phyloP scores from a whole-genome alignment of 2,329 filamentous ascomycete species.

The Ploettnerulaceae sp. region DNA sequence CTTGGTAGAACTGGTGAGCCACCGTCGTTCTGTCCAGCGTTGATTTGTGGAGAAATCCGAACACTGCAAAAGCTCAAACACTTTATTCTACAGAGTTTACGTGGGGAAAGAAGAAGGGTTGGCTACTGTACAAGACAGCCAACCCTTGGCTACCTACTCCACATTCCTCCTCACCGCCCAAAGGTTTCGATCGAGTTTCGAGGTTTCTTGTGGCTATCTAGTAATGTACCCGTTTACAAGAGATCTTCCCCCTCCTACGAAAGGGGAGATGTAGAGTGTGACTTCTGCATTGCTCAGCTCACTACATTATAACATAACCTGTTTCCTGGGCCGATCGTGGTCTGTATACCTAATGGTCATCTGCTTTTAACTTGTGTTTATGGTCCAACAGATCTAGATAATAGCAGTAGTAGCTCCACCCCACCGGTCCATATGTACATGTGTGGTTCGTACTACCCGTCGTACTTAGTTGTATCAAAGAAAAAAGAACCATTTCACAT shows the following conservation, averaged over 20 bases:
- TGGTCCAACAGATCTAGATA: too few relatives aligned
- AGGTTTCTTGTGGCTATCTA: background rate
- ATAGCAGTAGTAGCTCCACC: too few relatives aligned
- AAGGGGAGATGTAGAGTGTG: background rate
- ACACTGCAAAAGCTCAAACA: background rate
- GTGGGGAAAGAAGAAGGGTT: slow-evolving; percentile 8
- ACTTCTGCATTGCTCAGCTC: slow-evolving; percentile 14
- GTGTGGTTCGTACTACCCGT: too few relatives aligned
- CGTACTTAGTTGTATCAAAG: too few relatives aligned
- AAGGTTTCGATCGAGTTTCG: slow-evolving; percentile 1
- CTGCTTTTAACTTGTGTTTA: too few relatives aligned
- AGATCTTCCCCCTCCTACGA: too few relatives aligned
- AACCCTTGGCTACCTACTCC: slow-evolving; percentile 8
- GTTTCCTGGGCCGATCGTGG: slow-evolving; percentile 2
- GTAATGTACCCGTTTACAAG: too few relatives aligned
- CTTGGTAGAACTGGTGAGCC: slow-evolving; percentile 7
- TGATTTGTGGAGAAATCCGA: slow-evolving; percentile 21
- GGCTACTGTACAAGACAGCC: too few relatives aligned
- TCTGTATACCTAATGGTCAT: background rate
- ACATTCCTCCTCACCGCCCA: slow-evolving; percentile 19
- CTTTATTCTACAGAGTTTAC: slow-evolving; percentile 7
- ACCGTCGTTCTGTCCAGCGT: slow-evolving; percentile 6
- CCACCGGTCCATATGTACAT: too few relatives aligned
- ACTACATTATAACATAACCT: background rate
- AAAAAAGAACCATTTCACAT: slow-evolving; percentile 16